A percentile compares a stretch with the other conserved stretches of the same genome.
Evolutionary conservation across 768 basidiomycete genomes (phyloP).

Genomic region (Lactarius akahatsu): DNA sequence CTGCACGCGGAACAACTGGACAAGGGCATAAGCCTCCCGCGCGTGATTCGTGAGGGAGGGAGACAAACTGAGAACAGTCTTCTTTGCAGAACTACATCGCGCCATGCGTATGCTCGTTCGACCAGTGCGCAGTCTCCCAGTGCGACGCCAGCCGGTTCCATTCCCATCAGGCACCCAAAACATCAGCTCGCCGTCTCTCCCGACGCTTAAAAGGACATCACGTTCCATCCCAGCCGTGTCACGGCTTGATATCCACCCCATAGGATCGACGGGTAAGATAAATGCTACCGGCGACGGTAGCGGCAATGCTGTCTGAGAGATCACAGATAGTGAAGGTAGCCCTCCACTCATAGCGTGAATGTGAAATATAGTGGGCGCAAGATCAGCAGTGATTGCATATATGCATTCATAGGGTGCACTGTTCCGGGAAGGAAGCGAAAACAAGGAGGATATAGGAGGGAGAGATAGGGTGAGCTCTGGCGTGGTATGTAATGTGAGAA

Average conservation of each 20-base stretch:
- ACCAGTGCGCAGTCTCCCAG: constrained; percentile 73
- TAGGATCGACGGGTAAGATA: constrained; percentile 81
- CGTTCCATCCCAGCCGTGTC: constrained; percentile 40
- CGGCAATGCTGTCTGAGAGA: constrained; percentile 54
- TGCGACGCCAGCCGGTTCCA: constrained; percentile 54
- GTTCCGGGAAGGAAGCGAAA: constrained; percentile 51
- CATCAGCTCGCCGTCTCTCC: constrained; percentile 71
- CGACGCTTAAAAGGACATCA: constrained; percentile 79
- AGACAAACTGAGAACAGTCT: constrained; percentile 78
- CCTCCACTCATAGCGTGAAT: constrained; percentile 44
- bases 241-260: constrained; percentile 63
- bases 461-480: constrained; percentile 45
- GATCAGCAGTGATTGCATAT: constrained; percentile 63
- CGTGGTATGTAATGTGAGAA: constrained; percentile 54
- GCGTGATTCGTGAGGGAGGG: neutral
- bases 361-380: constrained; percentile 50
- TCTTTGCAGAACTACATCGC: constrained; percentile 87
- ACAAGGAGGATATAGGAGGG: constrained; percentile 57
- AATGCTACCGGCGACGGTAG: constrained; percentile 42
- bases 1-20: constrained; percentile 57
- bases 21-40: neutral
- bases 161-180: constrained; percentile 68
- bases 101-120: constrained; percentile 64
- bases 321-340: constrained; percentile 43
- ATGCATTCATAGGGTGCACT: constrained; percentile 51